Percentiles rank a stretch among this genome's conserved stretches.
These are phyloP conservation scores for Lineolata rhizophorae DNA, from an alignment of 495 filamentous ascomycete species.

Conservation along the genomic window DNA sequence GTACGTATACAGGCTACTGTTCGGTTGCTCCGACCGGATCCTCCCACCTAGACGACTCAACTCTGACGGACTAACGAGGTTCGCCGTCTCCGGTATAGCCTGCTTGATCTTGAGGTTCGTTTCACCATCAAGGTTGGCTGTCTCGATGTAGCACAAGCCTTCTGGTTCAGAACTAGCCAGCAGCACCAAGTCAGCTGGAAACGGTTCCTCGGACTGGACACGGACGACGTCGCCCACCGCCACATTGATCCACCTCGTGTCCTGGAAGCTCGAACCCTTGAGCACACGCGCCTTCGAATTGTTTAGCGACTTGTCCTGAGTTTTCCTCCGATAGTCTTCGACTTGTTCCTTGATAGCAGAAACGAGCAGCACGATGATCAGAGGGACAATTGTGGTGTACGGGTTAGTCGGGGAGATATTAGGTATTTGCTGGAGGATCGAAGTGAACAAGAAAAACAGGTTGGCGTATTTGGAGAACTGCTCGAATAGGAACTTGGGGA, in stretches of 20 bases:
- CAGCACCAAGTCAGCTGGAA: constrained; percentile 83
- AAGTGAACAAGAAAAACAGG: constrained; percentile 97
- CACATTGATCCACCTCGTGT: constrained; percentile 84
- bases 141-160: constrained; percentile 97
- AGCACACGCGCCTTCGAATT: constrained; percentile 69
- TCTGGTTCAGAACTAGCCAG: constrained; percentile 92
- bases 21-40: constrained; percentile 87
- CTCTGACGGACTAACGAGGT: constrained; percentile 69
- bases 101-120: constrained; percentile 99
- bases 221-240: constrained; percentile 84
- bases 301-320: constrained; percentile 73
- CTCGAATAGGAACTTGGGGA: constrained; percentile 95
- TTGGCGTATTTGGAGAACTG: constrained; percentile 99
- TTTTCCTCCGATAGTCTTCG: constrained; percentile 80
- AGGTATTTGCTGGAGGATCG: constrained; percentile 86
- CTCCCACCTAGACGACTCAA: constrained; percentile 71
- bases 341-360: constrained; percentile 89
- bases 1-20: constrained; percentile 96
- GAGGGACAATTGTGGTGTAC: constrained; percentile 89
- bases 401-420: constrained; percentile 82
- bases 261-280: constrained; percentile 63
- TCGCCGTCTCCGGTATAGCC: constrained; percentile 79
- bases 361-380: constrained; percentile 71
- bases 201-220: constrained; percentile 88
- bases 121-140: constrained; percentile 92